phyloP scores from a whole-genome alignment of 371 early-diverging fungal species.

The Apophysomyces variabilis region DNA sequence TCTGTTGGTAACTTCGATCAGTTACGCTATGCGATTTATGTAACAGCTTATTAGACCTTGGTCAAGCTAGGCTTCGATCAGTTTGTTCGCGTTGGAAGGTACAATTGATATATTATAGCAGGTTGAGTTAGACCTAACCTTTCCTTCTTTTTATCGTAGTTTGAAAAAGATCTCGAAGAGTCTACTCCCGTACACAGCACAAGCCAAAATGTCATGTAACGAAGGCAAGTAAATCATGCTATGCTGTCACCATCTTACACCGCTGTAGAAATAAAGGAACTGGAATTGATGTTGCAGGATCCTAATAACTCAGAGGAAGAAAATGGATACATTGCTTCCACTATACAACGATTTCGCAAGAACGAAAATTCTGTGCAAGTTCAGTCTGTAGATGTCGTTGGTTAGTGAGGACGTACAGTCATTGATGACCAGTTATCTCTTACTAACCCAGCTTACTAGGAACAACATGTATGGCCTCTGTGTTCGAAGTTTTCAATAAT shows the following conservation, averaged over 20 bases:
- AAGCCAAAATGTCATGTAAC: conserved; percentile 53
- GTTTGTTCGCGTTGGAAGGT: conserved; percentile 86
- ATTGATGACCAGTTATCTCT: not conserved
- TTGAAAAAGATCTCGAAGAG: conserved; percentile 78
- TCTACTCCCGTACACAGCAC: conserved; percentile 71
- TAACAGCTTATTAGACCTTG: conserved; percentile 38
- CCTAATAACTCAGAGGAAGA: conserved; percentile 58
- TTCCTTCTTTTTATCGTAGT: conserved; percentile 22
- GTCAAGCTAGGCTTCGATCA: conserved; percentile 73
- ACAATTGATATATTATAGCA: not conserved
- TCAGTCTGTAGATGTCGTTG: conserved; percentile 65
- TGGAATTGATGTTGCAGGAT: conserved; percentile 73
- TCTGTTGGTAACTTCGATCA: conserved; percentile 43
- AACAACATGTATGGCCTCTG: conserved; percentile 81
- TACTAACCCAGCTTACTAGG: conserved; percentile 30
- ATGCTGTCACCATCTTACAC: not conserved
- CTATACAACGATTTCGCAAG: conserved; percentile 68
- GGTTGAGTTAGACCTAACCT: not conserved
- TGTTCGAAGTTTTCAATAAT: conserved; percentile 69
- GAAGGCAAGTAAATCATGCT: conserved; percentile 41
- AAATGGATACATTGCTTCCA: conserved; percentile 58
- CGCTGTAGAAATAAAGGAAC: conserved; percentile 66
- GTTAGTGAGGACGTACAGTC: conserved; percentile 13
- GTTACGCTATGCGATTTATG: not conserved
- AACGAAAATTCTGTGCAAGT: conserved; percentile 57